These are phyloP conservation scores for Russula compacta DNA, from an alignment of 768 basidiomycete species.

Conservation along the genomic window DNA sequence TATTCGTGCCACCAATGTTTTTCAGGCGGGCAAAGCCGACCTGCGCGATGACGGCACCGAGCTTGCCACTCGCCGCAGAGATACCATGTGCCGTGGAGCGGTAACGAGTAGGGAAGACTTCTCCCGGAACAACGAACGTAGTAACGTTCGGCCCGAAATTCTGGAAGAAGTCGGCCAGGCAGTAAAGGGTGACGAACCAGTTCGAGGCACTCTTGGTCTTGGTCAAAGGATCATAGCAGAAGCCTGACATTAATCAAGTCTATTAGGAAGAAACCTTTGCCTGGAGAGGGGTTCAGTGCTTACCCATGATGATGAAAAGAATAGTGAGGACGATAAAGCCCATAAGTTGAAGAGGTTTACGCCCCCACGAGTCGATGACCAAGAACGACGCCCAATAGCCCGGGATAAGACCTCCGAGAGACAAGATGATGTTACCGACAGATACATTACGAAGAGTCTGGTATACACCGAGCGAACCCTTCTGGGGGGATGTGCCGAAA, in stretches of 20 bases:
- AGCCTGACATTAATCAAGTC: slow-evolving; percentile 35
- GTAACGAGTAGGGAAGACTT: slow-evolving; percentile 83
- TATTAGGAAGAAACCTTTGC: neutral
- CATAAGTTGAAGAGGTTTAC: slow-evolving; percentile 75
- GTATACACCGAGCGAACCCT: slow-evolving; percentile 33
- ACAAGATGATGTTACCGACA: slow-evolving; percentile 69
- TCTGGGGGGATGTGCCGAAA: slow-evolving; percentile 43
- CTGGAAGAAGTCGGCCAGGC: slow-evolving; percentile 84
- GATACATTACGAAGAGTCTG: slow-evolving; percentile 52
- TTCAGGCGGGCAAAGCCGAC: slow-evolving; percentile 63
- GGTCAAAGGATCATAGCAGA: slow-evolving; percentile 52
- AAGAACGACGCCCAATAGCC: slow-evolving; percentile 63
- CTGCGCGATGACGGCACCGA: slow-evolving; percentile 75
- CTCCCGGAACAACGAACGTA: slow-evolving; percentile 75
- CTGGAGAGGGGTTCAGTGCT: slow-evolving; percentile 15
- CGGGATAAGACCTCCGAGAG: slow-evolving; percentile 72
- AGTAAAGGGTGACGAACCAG: slow-evolving; percentile 77
- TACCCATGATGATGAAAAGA: slow-evolving; percentile 64
- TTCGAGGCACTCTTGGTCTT: slow-evolving; percentile 34
- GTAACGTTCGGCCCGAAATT: slow-evolving; percentile 81
- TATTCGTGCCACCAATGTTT: slow-evolving; percentile 57
- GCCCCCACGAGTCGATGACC: slow-evolving; percentile 69
- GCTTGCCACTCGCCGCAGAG: slow-evolving; percentile 73
- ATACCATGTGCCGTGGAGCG: slow-evolving; percentile 81
- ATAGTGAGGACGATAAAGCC: slow-evolving; percentile 62